Percentiles rank a stretch among this genome's conserved stretches.
These are phyloP conservation scores for Fraxinus platypoda DNA, from an alignment of 305 asterid species.

Conservation along the genomic window DNA sequence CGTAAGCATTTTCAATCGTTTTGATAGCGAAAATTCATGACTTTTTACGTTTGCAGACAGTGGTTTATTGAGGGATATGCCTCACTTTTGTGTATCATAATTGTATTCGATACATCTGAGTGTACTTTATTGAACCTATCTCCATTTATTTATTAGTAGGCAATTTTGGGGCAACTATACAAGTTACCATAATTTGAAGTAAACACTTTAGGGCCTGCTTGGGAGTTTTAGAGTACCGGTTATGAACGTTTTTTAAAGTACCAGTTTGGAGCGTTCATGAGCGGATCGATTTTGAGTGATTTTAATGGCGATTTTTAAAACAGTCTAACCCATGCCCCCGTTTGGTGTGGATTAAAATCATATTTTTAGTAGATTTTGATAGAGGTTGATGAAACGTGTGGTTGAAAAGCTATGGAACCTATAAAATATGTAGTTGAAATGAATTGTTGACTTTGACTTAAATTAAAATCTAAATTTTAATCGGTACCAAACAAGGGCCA, in stretches of 20 bases:
- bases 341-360: not conserved
- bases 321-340: not conserved
- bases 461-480: not conserved
- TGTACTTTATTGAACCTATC: constrained; percentile 18
- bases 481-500: not conserved
- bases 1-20: constrained; percentile 48
- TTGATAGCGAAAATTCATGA: not conserved
- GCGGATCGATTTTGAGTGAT: not conserved
- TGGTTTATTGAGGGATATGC: not conserved
- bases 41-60: constrained; percentile 8
- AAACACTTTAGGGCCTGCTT: not conserved
- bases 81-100: not conserved
- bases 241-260: not conserved
- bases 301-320: not conserved
- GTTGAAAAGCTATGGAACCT: no score
- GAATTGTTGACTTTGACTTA: not conserved
- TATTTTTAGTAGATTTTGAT: not conserved
- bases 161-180: not conserved
- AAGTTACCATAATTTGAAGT: not conserved
- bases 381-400: not conserved
- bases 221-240: not conserved
- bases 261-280: not conserved
- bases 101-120: not conserved
- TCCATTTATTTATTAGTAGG: constrained; percentile 8
- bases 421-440: not conserved